phyloP scores from a whole-genome alignment of 108 stramenopile species.

The Skeletonema marinoi region DNA sequence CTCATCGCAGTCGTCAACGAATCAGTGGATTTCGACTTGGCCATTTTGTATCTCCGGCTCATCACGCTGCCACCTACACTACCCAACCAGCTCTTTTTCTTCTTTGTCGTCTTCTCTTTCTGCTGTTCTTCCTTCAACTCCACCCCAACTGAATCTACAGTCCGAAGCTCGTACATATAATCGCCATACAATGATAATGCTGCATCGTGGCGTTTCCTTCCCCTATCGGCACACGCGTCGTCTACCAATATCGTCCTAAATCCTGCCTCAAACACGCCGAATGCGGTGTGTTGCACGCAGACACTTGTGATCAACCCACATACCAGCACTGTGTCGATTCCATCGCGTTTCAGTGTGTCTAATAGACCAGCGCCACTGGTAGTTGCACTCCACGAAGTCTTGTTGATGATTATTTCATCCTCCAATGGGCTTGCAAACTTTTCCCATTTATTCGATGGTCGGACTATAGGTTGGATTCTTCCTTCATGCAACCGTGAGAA shows the following conservation, averaged over 20 bases:
- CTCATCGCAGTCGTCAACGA: too few species aligned
- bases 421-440: conserved; percentile 58
- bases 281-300: conserved; percentile 76
- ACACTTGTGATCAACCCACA: conserved; percentile 73
- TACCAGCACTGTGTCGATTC: conserved; percentile 62
- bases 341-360: conserved; percentile 35
- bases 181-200: conserved; percentile 70
- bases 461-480: background rate
- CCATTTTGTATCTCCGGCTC: too few species aligned
- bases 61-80: too few species aligned
- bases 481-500: too few species aligned
- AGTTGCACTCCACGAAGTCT: conserved; percentile 55
- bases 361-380: conserved; percentile 42
- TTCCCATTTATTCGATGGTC: conserved; percentile 47
- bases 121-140: too few species aligned
- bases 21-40: too few species aligned
- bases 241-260: conserved; percentile 60
- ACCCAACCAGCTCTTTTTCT: too few species aligned
- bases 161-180: conserved; percentile 65
- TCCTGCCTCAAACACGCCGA: conserved; percentile 72
- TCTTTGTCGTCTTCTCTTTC: too few species aligned
- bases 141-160: background rate
- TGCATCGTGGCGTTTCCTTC: conserved; percentile 57
- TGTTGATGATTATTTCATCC: conserved; percentile 59
- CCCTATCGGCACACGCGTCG: conserved; percentile 71